Base-by-base conservation (phyloP, 108 stramenopile species). In the Pseudonitzschia multiseries region DNA sequence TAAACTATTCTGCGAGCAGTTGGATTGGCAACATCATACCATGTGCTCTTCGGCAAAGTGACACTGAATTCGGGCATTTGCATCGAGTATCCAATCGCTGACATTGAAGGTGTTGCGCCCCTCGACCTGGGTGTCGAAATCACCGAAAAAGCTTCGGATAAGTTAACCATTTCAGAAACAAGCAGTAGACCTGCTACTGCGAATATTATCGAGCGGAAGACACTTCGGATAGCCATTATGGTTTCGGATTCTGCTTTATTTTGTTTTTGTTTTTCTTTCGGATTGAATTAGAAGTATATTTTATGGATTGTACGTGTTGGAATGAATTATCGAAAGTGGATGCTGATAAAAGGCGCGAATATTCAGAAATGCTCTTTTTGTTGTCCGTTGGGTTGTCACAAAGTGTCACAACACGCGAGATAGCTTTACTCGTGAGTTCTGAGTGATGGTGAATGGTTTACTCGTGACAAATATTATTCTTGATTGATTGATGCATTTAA, bases 1-100 rank as follows among this genome's bases (percentile, higher is more conserved):
- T 77, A 77, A 20, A 71, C 61, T 64, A 26, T 65, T 40, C 68
- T 54, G 9, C 76, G 69, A 18, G 64, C 69, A 9, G 70, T 71
- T 26, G 76, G 76, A 41, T 77, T 71, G 4, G 63, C 70, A 33
- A 77, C 76, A 36, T 71, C 62, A 41, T 77, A 77, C 76, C 76
- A 77, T 8, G 76, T 77, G 40, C 75, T 69, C 48, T 76, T 76
- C 10, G 66, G 66, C 27, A 76, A 76, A 22, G 59, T 31, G 26
- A 44, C 59, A 10, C 43, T n/a, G 56, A 53, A 41, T 12, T 76
- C 75, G 22, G 75, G 75, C 15, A 69, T 60, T 20, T 76, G 54
- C 44, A 69, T 41, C 8, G 75, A 59, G 66, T 66, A 76, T 12
- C 66, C 59, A 26, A 57, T 68, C 68, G 53, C 53, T 32, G 31